Evolutionary conservation across 495 filamentous ascomycete genomes (phyloP).

Genomic region (Filosporella fistucella): DNA sequence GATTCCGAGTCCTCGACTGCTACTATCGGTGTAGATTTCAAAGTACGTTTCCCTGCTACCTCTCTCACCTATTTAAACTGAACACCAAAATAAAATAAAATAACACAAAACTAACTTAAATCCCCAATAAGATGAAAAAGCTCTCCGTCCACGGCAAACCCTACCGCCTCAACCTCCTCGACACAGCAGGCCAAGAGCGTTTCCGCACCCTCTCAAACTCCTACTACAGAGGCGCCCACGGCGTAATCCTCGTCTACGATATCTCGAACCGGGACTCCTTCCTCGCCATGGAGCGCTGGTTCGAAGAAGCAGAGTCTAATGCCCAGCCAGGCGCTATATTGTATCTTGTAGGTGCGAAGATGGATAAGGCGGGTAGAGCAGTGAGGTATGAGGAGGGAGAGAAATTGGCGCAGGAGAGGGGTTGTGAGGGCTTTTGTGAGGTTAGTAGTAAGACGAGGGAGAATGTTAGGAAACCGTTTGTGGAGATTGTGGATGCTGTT

Average conservation of each 20-base stretch:
- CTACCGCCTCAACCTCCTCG: slow-evolving; percentile 53
- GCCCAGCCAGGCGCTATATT: slow-evolving; percentile 46
- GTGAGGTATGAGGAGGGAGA: slow-evolving; percentile 42
- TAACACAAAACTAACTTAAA: not conserved
- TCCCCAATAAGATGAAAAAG: slow-evolving; percentile 19
- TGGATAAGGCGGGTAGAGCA: slow-evolving; percentile 45
- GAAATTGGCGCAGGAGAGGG: slow-evolving; percentile 41
- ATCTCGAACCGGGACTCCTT: slow-evolving; percentile 51
- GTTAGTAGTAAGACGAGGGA: slow-evolving; percentile 50
- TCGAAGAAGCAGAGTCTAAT: slow-evolving; percentile 50
- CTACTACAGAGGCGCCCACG: slow-evolving; percentile 59
- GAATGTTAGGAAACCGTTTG: slow-evolving; percentile 48
- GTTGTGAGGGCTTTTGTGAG: slow-evolving; percentile 48
- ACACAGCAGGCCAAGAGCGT: slow-evolving; percentile 54
- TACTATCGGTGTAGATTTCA: slow-evolving; percentile 60
- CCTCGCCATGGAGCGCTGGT: slow-evolving; percentile 53
- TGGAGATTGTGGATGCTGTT: slow-evolving; percentile 49
- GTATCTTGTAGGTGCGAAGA: slow-evolving; percentile 52
- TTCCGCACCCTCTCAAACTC: slow-evolving; percentile 57
- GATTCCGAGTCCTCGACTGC: slow-evolving; percentile 52
- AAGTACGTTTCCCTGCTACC: slow-evolving; percentile 30
- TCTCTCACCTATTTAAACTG: not conserved
- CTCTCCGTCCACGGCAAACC: slow-evolving; percentile 46
- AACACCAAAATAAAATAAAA: not conserved
- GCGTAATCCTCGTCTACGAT: slow-evolving; percentile 56